Conservation (phyloP, 257 asterid genomes). For the Anisodus tanguticus region DNA sequence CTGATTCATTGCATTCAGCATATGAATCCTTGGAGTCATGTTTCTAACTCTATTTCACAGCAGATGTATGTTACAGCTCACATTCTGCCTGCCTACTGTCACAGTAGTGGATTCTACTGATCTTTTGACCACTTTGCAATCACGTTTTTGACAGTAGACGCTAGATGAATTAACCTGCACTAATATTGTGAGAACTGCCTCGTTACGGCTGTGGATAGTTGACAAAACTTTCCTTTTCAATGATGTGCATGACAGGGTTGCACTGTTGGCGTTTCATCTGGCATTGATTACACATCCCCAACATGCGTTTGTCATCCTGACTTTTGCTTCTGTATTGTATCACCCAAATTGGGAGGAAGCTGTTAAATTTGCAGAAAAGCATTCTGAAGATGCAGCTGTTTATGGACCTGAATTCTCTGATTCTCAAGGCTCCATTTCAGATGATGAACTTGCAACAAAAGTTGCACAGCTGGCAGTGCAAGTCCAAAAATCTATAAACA, state of each 20-base stretch:
- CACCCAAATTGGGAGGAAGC: conserved; percentile 67
- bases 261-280: conserved; percentile 74
- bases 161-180: conserved; percentile 11
- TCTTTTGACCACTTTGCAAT: background rate
- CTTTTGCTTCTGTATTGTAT: conserved; percentile 79
- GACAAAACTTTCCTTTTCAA: background rate
- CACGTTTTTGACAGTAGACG: background rate
- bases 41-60: background rate
- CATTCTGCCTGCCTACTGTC: background rate
- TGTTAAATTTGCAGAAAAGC: conserved; percentile 63
- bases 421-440: conserved; percentile 48
- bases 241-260: conserved; percentile 60
- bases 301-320: conserved; percentile 62
- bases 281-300: conserved; percentile 71
- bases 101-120: background rate
- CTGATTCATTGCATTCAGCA: conserved; percentile 2
- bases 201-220: background rate
- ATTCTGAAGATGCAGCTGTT: conserved; percentile 47
- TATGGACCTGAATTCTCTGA: conserved; percentile 68
- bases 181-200: background rate
- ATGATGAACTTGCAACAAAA: conserved; percentile 69
- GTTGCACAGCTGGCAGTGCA: conserved; percentile 56
- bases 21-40: background rate
- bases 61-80: conserved; percentile 11
- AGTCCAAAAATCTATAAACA: conserved; percentile 51